Conservation (phyloP, 345 rosid genomes). For the Hevea brasiliensis region DNA sequence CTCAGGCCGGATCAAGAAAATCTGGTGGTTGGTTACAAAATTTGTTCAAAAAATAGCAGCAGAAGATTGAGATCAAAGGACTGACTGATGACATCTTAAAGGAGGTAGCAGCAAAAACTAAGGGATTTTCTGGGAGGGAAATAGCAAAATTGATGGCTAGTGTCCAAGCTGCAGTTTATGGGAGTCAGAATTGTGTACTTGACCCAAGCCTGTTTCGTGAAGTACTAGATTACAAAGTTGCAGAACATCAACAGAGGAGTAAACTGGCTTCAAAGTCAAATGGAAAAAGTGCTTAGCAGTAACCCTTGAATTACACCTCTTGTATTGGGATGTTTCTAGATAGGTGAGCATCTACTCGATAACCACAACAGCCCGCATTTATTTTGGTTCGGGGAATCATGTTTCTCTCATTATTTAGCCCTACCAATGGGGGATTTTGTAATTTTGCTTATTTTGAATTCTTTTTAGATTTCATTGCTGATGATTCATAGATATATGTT, state of each 20-base stretch:
- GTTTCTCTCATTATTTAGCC: slow-evolving; percentile 7
- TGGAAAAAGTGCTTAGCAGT: neutral
- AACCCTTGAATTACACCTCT: neutral
- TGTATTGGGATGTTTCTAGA: neutral
- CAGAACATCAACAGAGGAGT: slow-evolving; percentile 86
- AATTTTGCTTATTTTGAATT: neutral
- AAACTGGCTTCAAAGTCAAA: slow-evolving; percentile 50
- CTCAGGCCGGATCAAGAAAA: slow-evolving; percentile 61
- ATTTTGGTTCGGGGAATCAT: neutral
- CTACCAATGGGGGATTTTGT: slow-evolving; percentile 12
- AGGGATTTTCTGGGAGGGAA: slow-evolving; percentile 90
- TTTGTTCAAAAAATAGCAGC: slow-evolving; percentile 53
- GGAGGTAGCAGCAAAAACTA: slow-evolving; percentile 83
- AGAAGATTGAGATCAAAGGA: slow-evolving; percentile 78
- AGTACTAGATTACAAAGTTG: slow-evolving; percentile 90
- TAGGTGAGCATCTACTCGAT: neutral
- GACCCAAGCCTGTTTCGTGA: slow-evolving; percentile 74
- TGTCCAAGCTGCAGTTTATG: slow-evolving; percentile 92
- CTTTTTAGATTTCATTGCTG: neutral
- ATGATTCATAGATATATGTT: slow-evolving; percentile 9
- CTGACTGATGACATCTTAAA: slow-evolving; percentile 65
- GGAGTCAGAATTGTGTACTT: slow-evolving; percentile 72
- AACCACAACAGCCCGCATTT: neutral
- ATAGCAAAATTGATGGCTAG: slow-evolving; percentile 91
- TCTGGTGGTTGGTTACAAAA: slow-evolving; percentile 47